These are phyloP conservation scores for Monosporozyma yasuniensis DNA, from an alignment of 805 yeast genomes.

Conservation along the genomic window DNA sequence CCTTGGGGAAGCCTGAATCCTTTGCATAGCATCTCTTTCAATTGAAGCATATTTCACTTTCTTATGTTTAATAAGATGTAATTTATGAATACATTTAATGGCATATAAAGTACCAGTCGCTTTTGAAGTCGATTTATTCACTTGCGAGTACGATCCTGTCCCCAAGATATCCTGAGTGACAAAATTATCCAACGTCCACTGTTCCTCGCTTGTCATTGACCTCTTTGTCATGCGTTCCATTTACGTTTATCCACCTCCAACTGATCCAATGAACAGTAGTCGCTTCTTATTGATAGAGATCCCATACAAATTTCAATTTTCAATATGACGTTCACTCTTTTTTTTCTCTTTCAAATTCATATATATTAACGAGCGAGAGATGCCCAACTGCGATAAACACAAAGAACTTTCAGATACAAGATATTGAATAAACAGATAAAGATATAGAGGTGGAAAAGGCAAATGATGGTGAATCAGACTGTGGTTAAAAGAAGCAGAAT, in stretches of 20 bases:
- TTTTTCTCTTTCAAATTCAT: no score
- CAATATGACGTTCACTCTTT: no score
- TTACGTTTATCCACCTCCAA: neutral
- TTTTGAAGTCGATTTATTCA: conserved; percentile 74
- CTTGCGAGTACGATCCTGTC: conserved; percentile 93
- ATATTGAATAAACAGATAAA: no score
- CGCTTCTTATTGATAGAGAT: neutral
- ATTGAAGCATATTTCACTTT: conserved; percentile 78
- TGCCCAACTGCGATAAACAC: no score
- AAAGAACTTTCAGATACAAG: no score
- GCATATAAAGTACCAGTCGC: conserved; percentile 64
- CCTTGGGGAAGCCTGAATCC: conserved; percentile 47
- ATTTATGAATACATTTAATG: conserved; percentile 63
- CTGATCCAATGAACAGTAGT: neutral
- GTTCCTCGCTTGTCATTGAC: neutral
- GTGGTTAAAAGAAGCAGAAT: neutral
- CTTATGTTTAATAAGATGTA: conserved; percentile 70
- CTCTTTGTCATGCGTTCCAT: neutral
- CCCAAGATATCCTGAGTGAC: conserved; percentile 83
- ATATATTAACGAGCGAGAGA: no score
- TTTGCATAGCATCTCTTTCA: conserved; percentile 69
- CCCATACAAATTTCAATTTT: no score
- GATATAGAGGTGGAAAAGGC: no score
- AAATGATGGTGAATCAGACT: neutral
- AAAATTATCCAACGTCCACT: conserved; percentile 44